Conservation (phyloP, 169 alveolate genomes). For the Eimeria necatrix region DNA sequence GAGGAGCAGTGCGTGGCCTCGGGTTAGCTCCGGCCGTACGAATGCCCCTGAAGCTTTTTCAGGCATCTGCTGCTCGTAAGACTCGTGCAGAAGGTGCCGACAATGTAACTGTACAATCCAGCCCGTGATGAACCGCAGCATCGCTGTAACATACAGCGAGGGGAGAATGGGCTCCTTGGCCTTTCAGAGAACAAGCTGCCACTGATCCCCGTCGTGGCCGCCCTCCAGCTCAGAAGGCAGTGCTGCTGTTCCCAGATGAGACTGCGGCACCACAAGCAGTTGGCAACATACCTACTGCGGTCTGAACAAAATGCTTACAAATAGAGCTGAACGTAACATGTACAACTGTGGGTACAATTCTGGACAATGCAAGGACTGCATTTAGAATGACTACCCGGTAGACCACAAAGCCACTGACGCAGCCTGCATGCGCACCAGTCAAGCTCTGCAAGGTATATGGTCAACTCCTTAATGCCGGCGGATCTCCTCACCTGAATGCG, state of each 20-base stretch:
- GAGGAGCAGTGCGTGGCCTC: too few species aligned
- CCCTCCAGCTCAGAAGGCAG: conserved; percentile 81
- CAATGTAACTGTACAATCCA: too few species aligned
- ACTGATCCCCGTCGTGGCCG: conserved; percentile 80
- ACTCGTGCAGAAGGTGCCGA: too few species aligned
- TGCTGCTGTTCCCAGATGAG: conserved; percentile 49
- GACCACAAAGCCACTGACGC: not conserved
- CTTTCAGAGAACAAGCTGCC: conserved; percentile 76
- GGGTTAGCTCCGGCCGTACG: too few species aligned
- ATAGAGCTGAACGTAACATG: not conserved
- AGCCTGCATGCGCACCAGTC: not conserved
- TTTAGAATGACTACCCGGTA: not conserved
- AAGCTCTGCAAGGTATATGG: not conserved
- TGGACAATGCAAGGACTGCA: not conserved
- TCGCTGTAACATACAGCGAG: too few species aligned
- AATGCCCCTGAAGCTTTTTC: too few species aligned
- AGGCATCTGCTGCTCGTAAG: too few species aligned
- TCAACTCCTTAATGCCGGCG: too few species aligned
- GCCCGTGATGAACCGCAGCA: too few species aligned
- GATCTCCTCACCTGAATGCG: conserved; percentile 70
- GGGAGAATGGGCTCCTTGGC: too few species aligned
- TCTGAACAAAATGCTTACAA: not conserved
- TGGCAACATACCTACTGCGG: not conserved
- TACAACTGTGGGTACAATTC: not conserved
- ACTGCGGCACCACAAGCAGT: conserved; percentile 27